These are phyloP conservation scores for Calocybe cyanea DNA, from an alignment of 768 basidiomycete species.

Conservation along the genomic window DNA sequence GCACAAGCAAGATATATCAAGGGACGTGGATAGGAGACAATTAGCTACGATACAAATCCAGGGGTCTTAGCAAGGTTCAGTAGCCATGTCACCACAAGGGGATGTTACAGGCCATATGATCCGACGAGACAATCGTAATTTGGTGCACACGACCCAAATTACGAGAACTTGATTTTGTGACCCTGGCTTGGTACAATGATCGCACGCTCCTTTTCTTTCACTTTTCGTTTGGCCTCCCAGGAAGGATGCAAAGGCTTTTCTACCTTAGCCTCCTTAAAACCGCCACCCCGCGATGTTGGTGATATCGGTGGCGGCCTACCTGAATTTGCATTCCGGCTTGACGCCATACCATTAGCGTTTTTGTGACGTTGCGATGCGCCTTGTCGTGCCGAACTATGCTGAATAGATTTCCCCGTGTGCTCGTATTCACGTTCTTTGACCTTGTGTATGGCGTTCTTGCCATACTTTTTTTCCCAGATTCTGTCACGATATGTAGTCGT, in stretches of 20 bases:
- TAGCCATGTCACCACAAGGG: too few relatives aligned
- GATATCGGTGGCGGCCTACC: slow-evolving; percentile 16
- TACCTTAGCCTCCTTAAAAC: slow-evolving; percentile 18
- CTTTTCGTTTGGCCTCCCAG: slow-evolving; percentile 90
- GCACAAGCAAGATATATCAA: too few relatives aligned
- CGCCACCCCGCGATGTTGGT: slow-evolving; percentile 1
- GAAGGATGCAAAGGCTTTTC: slow-evolving; percentile 76
- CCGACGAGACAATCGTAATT: not conserved
- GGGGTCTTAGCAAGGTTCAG: too few relatives aligned
- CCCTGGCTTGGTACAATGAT: slow-evolving; percentile 67
- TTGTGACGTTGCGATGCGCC: not conserved
- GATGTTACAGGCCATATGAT: too few relatives aligned
- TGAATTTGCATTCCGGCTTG: slow-evolving; percentile 12
- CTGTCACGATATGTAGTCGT: slow-evolving; percentile 37
- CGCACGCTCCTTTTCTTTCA: slow-evolving; percentile 67
- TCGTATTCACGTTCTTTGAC: slow-evolving; percentile 47
- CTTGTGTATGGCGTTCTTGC: slow-evolving; percentile 87
- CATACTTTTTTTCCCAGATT: slow-evolving; percentile 98
- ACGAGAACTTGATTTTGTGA: slow-evolving; percentile 77
- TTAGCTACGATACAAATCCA: too few relatives aligned
- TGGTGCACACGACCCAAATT: slow-evolving; percentile 15
- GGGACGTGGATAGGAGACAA: too few relatives aligned
- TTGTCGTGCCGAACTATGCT: slow-evolving; percentile 3
- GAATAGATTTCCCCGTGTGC: not conserved
- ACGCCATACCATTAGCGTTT: not conserved